Conservation (phyloP, 768 basidiomycete species). For the Leucogyrophana mollusca region DNA sequence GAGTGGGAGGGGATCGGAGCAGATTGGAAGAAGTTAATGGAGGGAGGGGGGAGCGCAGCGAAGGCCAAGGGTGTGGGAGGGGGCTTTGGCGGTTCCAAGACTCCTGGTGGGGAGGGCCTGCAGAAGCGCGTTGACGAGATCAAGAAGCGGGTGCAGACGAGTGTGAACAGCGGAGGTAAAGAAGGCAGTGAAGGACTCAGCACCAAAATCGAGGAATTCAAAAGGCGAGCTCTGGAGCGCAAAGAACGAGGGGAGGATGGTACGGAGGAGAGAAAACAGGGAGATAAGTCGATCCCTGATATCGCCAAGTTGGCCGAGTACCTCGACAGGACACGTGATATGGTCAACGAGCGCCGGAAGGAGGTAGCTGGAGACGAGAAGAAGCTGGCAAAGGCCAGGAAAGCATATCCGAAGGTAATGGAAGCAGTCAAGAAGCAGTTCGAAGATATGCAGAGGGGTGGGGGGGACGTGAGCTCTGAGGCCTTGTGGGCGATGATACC, state of each 20-base stretch:
- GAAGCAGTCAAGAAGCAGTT: slow-evolving; percentile 12
- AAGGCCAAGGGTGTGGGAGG: not conserved
- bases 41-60: not conserved
- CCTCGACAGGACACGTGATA: slow-evolving; percentile 18
- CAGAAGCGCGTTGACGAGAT: slow-evolving; percentile 6
- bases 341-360: slow-evolving; percentile 13
- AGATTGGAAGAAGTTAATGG: slow-evolving; percentile 19
- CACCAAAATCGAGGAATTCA: slow-evolving; percentile 8
- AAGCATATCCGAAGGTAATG: slow-evolving; percentile 12
- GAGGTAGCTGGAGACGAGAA: slow-evolving; percentile 14
- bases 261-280: not conserved
- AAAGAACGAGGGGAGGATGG: not conserved
- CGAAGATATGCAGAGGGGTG: slow-evolving; percentile 1
- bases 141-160: slow-evolving; percentile 1
- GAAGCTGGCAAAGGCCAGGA: slow-evolving; percentile 17
- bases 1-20: slow-evolving; percentile 19
- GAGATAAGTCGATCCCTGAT: slow-evolving; percentile 3
- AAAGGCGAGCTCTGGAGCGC: slow-evolving; percentile 1
- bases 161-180: not conserved
- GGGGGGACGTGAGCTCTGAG: slow-evolving; percentile 8
- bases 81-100: not conserved
- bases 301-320: slow-evolving; percentile 10
- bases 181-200: slow-evolving; percentile 4
- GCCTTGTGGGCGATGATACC: slow-evolving; percentile 10
- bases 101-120: not conserved